These are phyloP conservation scores for Rhypophila decipiens DNA, from an alignment of 495 filamentous ascomycete species.

Conservation along the genomic window DNA sequence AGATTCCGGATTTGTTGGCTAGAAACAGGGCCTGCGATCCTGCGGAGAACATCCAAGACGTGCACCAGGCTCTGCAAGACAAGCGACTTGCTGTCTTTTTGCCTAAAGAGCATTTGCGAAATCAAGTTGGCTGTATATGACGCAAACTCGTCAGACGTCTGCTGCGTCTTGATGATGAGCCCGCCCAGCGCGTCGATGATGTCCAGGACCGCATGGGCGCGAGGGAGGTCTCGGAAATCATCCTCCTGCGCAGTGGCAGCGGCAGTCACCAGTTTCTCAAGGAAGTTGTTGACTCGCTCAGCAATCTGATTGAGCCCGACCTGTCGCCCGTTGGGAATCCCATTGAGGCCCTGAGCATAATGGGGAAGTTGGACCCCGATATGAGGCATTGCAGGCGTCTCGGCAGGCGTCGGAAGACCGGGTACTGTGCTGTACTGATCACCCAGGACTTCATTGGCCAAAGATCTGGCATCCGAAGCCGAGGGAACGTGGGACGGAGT, in stretches of 20 bases:
- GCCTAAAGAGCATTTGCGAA: constrained; percentile 61
- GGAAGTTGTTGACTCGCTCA: constrained; percentile 60
- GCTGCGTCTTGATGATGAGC: constrained; percentile 48
- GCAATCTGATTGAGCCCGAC: constrained; percentile 58
- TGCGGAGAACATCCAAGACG: constrained; percentile 72
- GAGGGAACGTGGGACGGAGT: constrained; percentile 38
- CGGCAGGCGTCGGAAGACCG: constrained; percentile 71
- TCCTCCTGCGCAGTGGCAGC: constrained; percentile 61
- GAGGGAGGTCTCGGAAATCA: constrained; percentile 61
- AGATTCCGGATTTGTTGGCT: constrained; percentile 63
- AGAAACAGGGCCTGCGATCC: constrained; percentile 67
- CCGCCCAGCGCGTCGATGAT: constrained; percentile 51
- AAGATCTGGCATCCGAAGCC: constrained; percentile 44
- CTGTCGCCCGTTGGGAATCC: constrained; percentile 41
- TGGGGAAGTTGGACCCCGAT: constrained; percentile 53
- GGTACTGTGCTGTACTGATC: constrained; percentile 75
- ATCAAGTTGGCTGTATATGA: constrained; percentile 63
- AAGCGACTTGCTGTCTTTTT: constrained; percentile 46
- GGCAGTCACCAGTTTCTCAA: constrained; percentile 63
- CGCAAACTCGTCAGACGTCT: constrained; percentile 60
- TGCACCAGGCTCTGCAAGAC: constrained; percentile 80
- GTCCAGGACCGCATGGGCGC: constrained; percentile 57
- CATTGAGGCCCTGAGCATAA: constrained; percentile 51
- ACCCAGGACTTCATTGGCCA: constrained; percentile 68
- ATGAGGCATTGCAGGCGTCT: constrained; percentile 71